Percentiles rank a stretch among this genome's conserved stretches.
phyloP scores from a whole-genome alignment of 225 moss, liverwort and hornwort genomes.

The Anthoceros angustus region DNA sequence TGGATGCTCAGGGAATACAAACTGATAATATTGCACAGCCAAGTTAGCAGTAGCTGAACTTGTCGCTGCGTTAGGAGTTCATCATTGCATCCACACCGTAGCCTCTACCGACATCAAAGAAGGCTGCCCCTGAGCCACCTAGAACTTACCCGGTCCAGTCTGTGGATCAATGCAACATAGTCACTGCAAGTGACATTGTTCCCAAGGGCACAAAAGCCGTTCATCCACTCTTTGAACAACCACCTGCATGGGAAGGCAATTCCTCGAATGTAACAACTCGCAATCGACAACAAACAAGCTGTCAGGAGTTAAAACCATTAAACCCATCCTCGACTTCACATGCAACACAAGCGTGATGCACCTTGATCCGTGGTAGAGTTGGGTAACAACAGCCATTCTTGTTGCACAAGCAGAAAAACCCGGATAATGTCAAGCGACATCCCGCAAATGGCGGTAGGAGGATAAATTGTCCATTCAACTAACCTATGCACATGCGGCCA shows the following conservation, averaged over 20 bases:
- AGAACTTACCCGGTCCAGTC: constrained; percentile 49
- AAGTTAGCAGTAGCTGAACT: background rate
- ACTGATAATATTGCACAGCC: constrained; percentile 8
- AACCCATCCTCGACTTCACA: too few relatives aligned
- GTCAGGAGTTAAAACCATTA: background rate
- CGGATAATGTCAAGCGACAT: background rate
- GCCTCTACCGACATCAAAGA: background rate
- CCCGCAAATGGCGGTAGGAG: background rate
- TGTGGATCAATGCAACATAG: constrained; percentile 89
- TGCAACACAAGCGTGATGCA: constrained; percentile 6
- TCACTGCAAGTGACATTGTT: constrained; percentile 93
- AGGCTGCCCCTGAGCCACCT: background rate
- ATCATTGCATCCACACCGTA: constrained; percentile 8
- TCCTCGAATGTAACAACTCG: constrained; percentile 83
- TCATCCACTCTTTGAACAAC: constrained; percentile 95
- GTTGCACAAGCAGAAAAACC: constrained; percentile 21
- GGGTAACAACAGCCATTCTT: constrained; percentile 76
- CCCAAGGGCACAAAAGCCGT: constrained; percentile 70
- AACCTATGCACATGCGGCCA: constrained; percentile 89
- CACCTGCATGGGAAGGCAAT: constrained; percentile 74
- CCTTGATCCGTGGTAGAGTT: constrained; percentile 94
- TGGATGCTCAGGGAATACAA: constrained; percentile 17
- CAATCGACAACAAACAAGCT: background rate
- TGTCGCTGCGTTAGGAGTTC: background rate
- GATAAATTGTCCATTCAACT: constrained; percentile 4